Base-by-base conservation (phyloP, 768 basidiomycete genomes). In the Collybia sordida region DNA sequence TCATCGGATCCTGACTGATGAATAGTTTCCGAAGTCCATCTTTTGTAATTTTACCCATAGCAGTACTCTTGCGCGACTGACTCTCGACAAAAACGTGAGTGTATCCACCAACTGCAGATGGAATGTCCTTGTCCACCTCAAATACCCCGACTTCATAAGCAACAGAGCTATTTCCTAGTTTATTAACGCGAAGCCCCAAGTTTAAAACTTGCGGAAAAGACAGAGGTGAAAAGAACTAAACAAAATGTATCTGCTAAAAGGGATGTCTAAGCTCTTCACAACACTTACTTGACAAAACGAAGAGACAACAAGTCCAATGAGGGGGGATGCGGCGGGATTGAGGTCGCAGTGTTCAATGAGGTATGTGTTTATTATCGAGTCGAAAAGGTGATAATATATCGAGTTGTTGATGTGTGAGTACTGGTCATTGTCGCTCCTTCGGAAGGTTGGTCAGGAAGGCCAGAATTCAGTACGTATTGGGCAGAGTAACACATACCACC, bases 371-470 rank as follows among this genome's bases (percentile, higher is more conserved):
- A 92, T 72, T 59, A 90, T 72, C 4, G 89, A 88, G 68, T 92
- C 90, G 67, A 91, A 88, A 49, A 89, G 74, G 59, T 88, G 86
- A 61, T 89, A 88, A 66, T 90, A 93, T 14, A 90, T 69, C 0
- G 86, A 76, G 65, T 92, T 93, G 68, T 92, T 91, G 60, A 91
- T 71, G 53, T 92, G 90, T 11, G 80, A 76, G 61, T 92, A 92
- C 58, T 90, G 88, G 72, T 92, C 90, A 59, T 91, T 92, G 74
- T 92, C 90, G 57, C 79, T 88, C 90, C 90, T 92, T 27, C 12
- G 23, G 12, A 18, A 24, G 40, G 27, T 54, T 31, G 34, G 23
- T 18, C 14, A 25, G 3, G 45, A n/a, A 36, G 37, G 6, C 12
- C 35, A 25, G 12, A 27, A 45, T 45, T 39, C 19, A 34, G 45